These are phyloP conservation scores for Angomonas desouzai DNA, from an alignment of 208 protist species.

Conservation along the genomic window DNA sequence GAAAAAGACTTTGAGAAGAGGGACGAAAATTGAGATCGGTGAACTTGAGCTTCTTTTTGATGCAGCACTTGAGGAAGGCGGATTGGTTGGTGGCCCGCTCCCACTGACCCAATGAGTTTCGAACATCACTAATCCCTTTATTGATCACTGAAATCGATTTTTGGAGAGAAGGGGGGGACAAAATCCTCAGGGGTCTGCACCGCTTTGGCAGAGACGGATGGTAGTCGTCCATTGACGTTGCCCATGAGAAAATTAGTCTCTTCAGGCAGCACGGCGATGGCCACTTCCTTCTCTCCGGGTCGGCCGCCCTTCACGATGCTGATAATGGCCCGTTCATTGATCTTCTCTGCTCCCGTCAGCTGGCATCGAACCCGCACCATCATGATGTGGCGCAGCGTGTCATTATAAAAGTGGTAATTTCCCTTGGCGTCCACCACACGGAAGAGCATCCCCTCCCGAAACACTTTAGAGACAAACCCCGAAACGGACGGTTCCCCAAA, in stretches of 20 bases:
- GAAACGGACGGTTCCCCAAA: slow-evolving; percentile 30
- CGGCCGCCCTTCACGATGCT: slow-evolving; percentile 12
- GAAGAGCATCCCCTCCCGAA: slow-evolving; percentile 44
- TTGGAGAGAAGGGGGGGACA: slow-evolving; percentile 31
- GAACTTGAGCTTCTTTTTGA: slow-evolving; percentile 34
- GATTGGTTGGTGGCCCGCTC: slow-evolving; percentile 27
- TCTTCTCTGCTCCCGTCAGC: slow-evolving; percentile 27
- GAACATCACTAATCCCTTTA: slow-evolving; percentile 26
- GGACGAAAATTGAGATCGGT: slow-evolving; percentile 54
- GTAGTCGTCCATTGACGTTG: slow-evolving; percentile 19
- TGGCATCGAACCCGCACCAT: slow-evolving; percentile 37
- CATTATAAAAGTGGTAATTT: slow-evolving; percentile 70
- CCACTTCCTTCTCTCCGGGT: slow-evolving; percentile 26
- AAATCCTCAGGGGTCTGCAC: slow-evolving; percentile 36
- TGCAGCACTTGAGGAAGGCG: slow-evolving; percentile 37
- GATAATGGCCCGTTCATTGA: slow-evolving; percentile 33
- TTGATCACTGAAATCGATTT: slow-evolving; percentile 25
- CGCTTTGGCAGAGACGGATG: slow-evolving; percentile 35
- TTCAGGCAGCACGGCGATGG: slow-evolving; percentile 45
- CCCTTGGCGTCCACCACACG: slow-evolving; percentile 31
- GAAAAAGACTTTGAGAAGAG: slow-evolving; percentile 24
- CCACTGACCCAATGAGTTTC: slow-evolving; percentile 28
- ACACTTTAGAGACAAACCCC: slow-evolving; percentile 28
- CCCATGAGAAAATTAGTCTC: slow-evolving; percentile 51
- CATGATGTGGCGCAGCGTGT: slow-evolving; percentile 62